Percentiles rank a stretch among this genome's conserved stretches.
phyloP scores from a whole-genome alignment of 129 eudicot genomes.

The Solidago caesia region DNA sequence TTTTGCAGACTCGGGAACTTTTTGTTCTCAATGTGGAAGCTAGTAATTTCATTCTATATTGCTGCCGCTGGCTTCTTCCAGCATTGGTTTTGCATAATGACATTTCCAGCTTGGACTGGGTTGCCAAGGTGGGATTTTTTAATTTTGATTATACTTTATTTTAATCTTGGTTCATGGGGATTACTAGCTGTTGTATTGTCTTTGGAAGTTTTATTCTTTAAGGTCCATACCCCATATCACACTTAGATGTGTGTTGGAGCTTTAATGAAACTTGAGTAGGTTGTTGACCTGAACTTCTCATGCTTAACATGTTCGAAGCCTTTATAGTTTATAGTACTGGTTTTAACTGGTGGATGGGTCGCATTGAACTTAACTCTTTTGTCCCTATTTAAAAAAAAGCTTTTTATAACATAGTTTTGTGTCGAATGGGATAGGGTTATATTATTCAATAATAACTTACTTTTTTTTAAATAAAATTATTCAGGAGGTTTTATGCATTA shows the following conservation, averaged over 20 bases:
- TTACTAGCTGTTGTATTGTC: not conserved
- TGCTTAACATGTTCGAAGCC: conserved; percentile 11
- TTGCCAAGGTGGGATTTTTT: conserved; percentile 57
- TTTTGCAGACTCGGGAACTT: conserved; percentile 76
- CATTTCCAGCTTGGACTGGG: conserved; percentile 62
- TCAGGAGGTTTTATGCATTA: too few relatives aligned
- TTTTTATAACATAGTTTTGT: too few relatives aligned
- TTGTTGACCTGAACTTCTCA: conserved; percentile 1
- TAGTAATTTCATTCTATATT: conserved; percentile 70
- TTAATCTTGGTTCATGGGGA: not conserved
- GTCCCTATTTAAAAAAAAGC: too few relatives aligned
- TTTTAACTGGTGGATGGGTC: not conserved
- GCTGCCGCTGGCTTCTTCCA: conserved; percentile 96
- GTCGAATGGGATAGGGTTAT: too few relatives aligned
- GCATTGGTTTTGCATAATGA: conserved; percentile 75
- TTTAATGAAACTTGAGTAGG: not conserved
- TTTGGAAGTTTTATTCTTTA: not conserved
- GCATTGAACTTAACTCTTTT: too few relatives aligned
- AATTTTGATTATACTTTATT: not conserved
- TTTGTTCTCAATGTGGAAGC: conserved; percentile 76
- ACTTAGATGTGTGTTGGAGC: not conserved
- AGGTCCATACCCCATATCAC: not conserved
- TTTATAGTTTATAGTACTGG: conserved; percentile 15
- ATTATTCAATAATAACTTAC: too few relatives aligned
- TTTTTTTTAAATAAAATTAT: too few relatives aligned